A percentile compares a stretch with the other conserved stretches of the same genome.
Evolutionary conservation across 164 flowering plant species (phyloP).

Genomic region (Warburgia ugandensis): DNA sequence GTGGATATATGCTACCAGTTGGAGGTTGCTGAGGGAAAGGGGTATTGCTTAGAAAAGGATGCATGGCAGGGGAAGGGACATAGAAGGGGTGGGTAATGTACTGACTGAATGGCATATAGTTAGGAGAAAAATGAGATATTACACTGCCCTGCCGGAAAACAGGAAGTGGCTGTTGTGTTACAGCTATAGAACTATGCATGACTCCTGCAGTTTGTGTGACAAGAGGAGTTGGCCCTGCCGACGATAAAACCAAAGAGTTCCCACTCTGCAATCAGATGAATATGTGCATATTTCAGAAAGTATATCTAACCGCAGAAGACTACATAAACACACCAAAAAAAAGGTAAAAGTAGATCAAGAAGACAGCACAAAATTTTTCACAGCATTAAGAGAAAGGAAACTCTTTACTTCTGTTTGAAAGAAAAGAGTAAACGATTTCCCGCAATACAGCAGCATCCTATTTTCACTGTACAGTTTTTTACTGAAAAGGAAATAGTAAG

Average conservation of each 20-base stretch:
- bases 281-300: neutral
- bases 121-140: constrained; percentile 67
- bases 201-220: constrained; percentile 68
- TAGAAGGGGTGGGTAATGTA: constrained; percentile 71
- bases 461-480: too few relatives aligned
- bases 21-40: constrained; percentile 82
- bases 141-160: constrained; percentile 67
- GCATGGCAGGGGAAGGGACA: constrained; percentile 69
- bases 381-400: too few relatives aligned
- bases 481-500: too few relatives aligned
- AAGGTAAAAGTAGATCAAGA: neutral
- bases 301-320: neutral
- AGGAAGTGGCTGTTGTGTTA: constrained; percentile 71
- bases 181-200: constrained; percentile 63
- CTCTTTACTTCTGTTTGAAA: too few relatives aligned
- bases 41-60: constrained; percentile 63
- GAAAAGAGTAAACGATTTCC: too few relatives aligned
- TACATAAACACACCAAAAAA: too few relatives aligned
- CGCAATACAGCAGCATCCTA: too few relatives aligned
- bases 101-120: constrained; percentile 63
- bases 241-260: constrained; percentile 46
- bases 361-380: too few relatives aligned
- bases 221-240: constrained; percentile 55
- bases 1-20: constrained; percentile 47
- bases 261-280: constrained; percentile 41